A percentile compares a stretch with the other conserved stretches of the same genome.
phyloP scores from a whole-genome alignment of 345 rosid species.

The Aegle marmelos region DNA sequence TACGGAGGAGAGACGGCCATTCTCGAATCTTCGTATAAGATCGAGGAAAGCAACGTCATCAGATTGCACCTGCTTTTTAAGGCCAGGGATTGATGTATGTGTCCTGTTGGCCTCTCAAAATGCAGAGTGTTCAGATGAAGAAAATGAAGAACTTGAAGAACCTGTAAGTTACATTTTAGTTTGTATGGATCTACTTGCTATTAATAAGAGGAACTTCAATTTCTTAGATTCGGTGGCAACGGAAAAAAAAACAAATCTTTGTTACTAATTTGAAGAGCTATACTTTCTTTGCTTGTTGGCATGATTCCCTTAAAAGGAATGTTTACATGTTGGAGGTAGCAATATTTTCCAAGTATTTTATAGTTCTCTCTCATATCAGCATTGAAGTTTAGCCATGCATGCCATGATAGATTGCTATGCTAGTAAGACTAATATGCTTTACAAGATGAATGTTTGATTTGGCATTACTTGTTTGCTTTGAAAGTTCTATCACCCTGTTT shows the following conservation, averaged over 20 bases:
- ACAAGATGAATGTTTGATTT: background rate
- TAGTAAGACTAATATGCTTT: background rate
- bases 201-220: background rate
- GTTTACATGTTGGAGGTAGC: background rate
- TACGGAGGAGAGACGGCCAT: constrained; percentile 40
- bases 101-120: constrained; percentile 35
- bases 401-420: background rate
- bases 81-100: constrained; percentile 78
- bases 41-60: constrained; percentile 57
- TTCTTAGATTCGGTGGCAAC: background rate
- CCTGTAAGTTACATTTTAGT: constrained; percentile 33
- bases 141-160: constrained; percentile 32
- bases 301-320: background rate
- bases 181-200: background rate
- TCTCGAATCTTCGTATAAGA: constrained; percentile 58
- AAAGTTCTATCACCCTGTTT: background rate
- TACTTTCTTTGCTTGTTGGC: background rate
- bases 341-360: background rate
- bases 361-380: background rate
- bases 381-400: background rate
- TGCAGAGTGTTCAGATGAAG: constrained; percentile 26
- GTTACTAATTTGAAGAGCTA: background rate
- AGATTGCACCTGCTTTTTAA: constrained; percentile 72
- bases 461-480: background rate
- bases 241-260: background rate